phyloP scores from a whole-genome alignment of 345 rosid genomes.

The Heritiera littoralis region DNA sequence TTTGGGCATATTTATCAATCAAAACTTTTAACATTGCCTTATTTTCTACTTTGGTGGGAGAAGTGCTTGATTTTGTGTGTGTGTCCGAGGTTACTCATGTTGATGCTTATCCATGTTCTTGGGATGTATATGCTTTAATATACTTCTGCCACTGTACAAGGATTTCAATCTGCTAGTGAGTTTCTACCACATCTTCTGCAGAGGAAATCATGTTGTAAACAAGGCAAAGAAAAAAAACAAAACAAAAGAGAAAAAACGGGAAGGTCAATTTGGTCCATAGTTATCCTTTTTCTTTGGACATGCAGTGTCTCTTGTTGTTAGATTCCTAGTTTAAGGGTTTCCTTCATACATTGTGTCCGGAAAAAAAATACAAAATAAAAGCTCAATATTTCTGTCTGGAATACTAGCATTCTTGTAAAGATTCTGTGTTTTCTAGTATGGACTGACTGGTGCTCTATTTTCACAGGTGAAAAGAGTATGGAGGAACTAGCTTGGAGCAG shows the following conservation, averaged over 20 bases:
- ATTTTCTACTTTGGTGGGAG: not conserved
- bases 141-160: not conserved
- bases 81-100: not conserved
- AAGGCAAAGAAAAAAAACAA: not conserved
- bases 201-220: not conserved
- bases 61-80: not conserved
- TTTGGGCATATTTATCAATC: not conserved
- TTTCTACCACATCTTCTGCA: not conserved
- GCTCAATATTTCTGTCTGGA: not conserved
- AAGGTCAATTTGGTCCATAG: not conserved
- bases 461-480: slow-evolving; percentile 29
- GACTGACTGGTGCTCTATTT: not conserved
- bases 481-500: slow-evolving; percentile 3
- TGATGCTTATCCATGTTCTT: not conserved
- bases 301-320: not conserved
- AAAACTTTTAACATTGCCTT: not conserved
- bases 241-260: not conserved
- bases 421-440: not conserved
- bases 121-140: not conserved
- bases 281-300: not conserved
- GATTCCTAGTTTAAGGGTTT: not conserved
- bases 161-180: not conserved
- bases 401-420: not conserved
- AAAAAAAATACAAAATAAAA: not conserved
- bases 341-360: not conserved